Percentiles rank a stretch among this genome's conserved stretches.
Conservation (phyloP, 768 basidiomycete genomes). For the Leccinum ochraceum region DNA sequence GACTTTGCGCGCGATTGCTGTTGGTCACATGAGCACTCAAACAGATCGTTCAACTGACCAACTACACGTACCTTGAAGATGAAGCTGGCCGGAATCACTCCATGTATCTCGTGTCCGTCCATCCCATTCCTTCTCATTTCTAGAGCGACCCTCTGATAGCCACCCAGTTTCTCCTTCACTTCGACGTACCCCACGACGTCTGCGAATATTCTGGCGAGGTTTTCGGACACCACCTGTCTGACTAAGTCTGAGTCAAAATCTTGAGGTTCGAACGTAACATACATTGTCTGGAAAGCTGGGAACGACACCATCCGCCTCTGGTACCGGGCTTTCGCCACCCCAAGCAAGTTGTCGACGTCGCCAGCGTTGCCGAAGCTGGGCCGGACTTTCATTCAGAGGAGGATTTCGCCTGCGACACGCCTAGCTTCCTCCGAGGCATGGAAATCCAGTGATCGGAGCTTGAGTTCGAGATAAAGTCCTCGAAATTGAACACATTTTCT, state of each 20-base stretch:
- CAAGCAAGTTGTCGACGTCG: neutral
- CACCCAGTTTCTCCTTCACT: neutral
- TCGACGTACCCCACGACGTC: neutral
- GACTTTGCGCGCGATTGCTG: no score
- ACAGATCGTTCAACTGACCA: neutral
- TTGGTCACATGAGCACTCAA: no score
- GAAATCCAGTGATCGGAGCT: neutral
- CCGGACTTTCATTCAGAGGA: neutral
- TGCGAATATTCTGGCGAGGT: neutral
- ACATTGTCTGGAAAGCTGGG: neutral
- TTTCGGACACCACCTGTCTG: neutral
- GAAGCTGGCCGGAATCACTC: neutral
- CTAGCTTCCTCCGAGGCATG: neutral
- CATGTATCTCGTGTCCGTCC: neutral
- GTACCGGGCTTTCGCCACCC: neutral
- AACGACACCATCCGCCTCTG: neutral
- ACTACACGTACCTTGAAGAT: neutral
- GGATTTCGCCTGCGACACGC: neutral
- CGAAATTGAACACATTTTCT: no score
- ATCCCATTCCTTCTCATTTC: neutral
- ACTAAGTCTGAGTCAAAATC: neutral
- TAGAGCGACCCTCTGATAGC: neutral
- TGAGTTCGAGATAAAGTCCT: neutral
- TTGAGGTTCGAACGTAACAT: neutral
- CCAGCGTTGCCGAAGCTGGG: neutral